phyloP scores from a whole-genome alignment of 495 filamentous ascomycete genomes.

The Penicillium daleae region DNA sequence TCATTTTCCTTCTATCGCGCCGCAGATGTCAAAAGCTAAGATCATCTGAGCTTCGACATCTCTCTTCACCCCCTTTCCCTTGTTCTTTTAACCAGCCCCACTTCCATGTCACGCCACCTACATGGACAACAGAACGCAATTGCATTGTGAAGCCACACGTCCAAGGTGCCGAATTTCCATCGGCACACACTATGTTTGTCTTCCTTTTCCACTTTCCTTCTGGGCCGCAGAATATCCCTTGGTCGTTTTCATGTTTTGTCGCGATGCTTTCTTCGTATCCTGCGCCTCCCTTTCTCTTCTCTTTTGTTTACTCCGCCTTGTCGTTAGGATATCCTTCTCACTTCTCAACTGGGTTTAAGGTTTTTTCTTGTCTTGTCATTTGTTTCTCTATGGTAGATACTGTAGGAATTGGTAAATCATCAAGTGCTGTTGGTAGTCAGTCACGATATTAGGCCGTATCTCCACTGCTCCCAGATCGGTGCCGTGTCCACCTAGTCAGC shows the following conservation, averaged over 20 bases:
- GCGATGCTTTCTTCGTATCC: slow-evolving; percentile 3
- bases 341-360: slow-evolving; percentile 22
- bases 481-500: neutral
- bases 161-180: neutral
- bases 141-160: slow-evolving; percentile 18
- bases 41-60: neutral
- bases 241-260: slow-evolving; percentile 1
- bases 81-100: neutral
- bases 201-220: neutral
- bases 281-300: slow-evolving; percentile 14
- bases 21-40: neutral
- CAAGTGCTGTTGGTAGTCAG: neutral
- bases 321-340: slow-evolving; percentile 39
- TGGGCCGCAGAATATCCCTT: slow-evolving; percentile 2
- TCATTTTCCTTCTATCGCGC: neutral
- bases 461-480: neutral
- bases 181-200: neutral
- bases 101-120: slow-evolving; percentile 5
- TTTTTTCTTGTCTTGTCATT: slow-evolving; percentile 8
- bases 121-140: slow-evolving; percentile 8
- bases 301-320: slow-evolving; percentile 26
- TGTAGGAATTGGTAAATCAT: neutral
- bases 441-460: neutral
- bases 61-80: slow-evolving; percentile 3
- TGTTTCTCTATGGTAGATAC: neutral